A percentile compares a stretch with the other conserved stretches of the same genome.
phyloP scores from a whole-genome alignment of 2,329 filamentous ascomycete genomes.

The Ceratocystis cacaofunesta region DNA sequence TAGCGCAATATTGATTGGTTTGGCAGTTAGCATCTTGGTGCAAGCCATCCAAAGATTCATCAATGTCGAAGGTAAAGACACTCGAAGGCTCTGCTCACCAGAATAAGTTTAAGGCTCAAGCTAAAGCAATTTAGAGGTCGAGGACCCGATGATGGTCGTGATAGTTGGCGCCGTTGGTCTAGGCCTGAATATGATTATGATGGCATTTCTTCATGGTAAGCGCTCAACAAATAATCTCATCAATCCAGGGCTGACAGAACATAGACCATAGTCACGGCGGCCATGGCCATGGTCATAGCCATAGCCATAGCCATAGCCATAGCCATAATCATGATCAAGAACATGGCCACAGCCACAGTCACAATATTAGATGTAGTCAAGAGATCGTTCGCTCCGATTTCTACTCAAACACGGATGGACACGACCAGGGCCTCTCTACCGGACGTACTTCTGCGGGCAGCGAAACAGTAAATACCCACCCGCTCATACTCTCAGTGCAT shows the following conservation, averaged over 20 bases:
- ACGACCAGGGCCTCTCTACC: conserved; percentile 5
- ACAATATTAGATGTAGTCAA: conserved; percentile 8
- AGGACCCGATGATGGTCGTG: conserved; percentile 50
- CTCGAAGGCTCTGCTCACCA: conserved; percentile 2
- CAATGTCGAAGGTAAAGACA: conserved; percentile 33
- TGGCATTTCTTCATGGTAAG: conserved; percentile 48
- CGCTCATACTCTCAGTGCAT: conserved; percentile 17
- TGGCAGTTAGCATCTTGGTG: conserved; percentile 57
- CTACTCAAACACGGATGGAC: neutral
- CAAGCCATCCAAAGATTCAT: conserved; percentile 61
- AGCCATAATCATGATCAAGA: conserved; percentile 20
- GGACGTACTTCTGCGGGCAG: neutral
- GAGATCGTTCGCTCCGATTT: no score
- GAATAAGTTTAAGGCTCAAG: neutral
- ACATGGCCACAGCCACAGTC: conserved; percentile 19
- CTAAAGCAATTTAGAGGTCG: conserved; percentile 33
- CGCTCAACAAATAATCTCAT: conserved; percentile 9
- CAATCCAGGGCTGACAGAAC: neutral
- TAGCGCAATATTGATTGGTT: conserved; percentile 55
- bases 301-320: conserved; percentile 19
- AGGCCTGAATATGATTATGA: conserved; percentile 50
- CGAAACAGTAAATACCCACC: neutral
- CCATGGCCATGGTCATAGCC: conserved; percentile 22
- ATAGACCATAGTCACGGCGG: conserved; percentile 23
- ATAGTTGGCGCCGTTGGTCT: conserved; percentile 56